phyloP scores from a whole-genome alignment of 768 basidiomycete species.

The Glaciozyma antarctica region DNA sequence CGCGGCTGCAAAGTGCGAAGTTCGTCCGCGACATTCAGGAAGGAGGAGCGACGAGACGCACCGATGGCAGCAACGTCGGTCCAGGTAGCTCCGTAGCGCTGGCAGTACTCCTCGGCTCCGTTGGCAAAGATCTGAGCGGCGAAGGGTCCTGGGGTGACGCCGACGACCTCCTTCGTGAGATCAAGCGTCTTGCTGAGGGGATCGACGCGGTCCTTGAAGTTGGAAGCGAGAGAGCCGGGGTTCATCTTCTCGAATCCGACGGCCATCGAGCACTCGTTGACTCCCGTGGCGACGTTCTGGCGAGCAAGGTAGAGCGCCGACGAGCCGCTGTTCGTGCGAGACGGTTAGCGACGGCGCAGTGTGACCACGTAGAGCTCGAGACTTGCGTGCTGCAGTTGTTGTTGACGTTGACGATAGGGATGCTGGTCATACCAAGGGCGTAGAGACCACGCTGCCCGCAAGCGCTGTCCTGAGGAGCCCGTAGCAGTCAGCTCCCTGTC shows the following conservation, averaged over 20 bases:
- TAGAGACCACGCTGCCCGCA: slow-evolving; percentile 61
- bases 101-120: slow-evolving; percentile 63
- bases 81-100: slow-evolving; percentile 59
- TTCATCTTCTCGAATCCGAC: slow-evolving; percentile 66
- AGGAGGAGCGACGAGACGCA: no score
- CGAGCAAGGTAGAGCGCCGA: slow-evolving; percentile 63
- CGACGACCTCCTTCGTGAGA: slow-evolving; percentile 19
- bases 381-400: slow-evolving; percentile 51
- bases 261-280: slow-evolving; percentile 67
- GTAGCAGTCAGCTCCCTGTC: background rate
- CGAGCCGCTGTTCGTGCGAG: slow-evolving; percentile 44
- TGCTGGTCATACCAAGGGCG: slow-evolving; percentile 65
- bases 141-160: slow-evolving; percentile 18
- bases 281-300: slow-evolving; percentile 58
- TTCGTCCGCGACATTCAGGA: no score
- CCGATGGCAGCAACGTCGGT: slow-evolving; percentile 62
- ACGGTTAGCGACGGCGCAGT: no score
- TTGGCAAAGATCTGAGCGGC: slow-evolving; percentile 68
- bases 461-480: slow-evolving; percentile 15
- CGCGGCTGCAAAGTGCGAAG: slow-evolving; percentile 36
- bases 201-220: slow-evolving; percentile 25
- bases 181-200: slow-evolving; percentile 30
- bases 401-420: slow-evolving; percentile 63
- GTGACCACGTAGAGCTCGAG: no score
- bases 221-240: slow-evolving; percentile 28